Base-by-base conservation (phyloP, 352 stramenopile species). In the Elongisporangium undulatum region DNA sequence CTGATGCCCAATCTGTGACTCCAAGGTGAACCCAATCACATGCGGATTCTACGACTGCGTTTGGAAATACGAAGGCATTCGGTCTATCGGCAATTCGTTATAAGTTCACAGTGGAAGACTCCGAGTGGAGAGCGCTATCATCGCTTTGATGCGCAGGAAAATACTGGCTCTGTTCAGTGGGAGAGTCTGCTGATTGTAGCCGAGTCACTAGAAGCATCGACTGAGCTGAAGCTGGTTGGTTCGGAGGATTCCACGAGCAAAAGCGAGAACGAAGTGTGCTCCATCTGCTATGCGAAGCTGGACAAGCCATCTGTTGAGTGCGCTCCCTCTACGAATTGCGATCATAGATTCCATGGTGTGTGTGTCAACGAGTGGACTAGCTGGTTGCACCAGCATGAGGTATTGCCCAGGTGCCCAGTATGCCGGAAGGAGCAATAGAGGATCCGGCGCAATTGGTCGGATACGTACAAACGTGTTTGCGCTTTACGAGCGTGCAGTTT, bases 31-130 rank as follows among this genome's bases (percentile, higher is more conserved):
- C 3, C 64, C 68, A 5, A 12, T 70, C 7, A 45, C 34, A 16
- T 79, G 71, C 29, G 71, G 68, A 0, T 71, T 76, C 38, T 74
- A 76, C 34, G 59, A 72, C 22, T 79, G 71, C 20, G 53, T 41
- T 1, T 79, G 71, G 68, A 62, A 65, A 29, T 79, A 57, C 62
- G 70, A 78, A 29, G 70, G 61, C 8, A 39, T 67, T 3, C 19
- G 22, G 2, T 3, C 53, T 13, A 54, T 19, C 10, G 50, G 65
- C 49, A 3, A 24, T 0, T 49, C 21, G 62, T 57, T 0, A 53
- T 74, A 6, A 62, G 17, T 15, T 78, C 67, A 3, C 49, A 50
- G 10, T 78, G 70, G 67, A 64, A 64, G 16, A 8, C 41, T 22
- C 58, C 66, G 8, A 16, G 5, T 4, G 63, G 58, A 0, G 8